These are phyloP conservation scores for Ilyonectria robusta DNA, from an alignment of 2,329 filamentous ascomycete genomes.

Conservation along the genomic window DNA sequence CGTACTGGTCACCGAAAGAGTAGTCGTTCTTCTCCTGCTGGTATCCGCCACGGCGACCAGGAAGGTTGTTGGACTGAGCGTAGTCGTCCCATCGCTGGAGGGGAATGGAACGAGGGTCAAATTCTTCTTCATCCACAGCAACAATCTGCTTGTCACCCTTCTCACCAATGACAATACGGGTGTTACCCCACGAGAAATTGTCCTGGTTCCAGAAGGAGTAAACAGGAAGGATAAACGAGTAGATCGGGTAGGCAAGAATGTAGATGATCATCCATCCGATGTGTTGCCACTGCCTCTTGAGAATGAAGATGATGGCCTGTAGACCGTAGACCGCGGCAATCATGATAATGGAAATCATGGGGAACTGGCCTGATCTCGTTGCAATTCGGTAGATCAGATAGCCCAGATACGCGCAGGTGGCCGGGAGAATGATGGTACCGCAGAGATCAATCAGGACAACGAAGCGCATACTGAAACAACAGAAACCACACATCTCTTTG, in stretches of 20 bases:
- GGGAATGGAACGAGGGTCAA: slow-evolving; percentile 93
- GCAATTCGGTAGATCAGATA: slow-evolving; percentile 89
- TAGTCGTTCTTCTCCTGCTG: slow-evolving; percentile 75
- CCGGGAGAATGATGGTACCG: slow-evolving; percentile 92
- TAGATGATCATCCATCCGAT: slow-evolving; percentile 99
- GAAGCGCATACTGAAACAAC: slow-evolving; percentile 98
- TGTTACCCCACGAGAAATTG: slow-evolving; percentile 99
- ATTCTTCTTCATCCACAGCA: slow-evolving; percentile 86
- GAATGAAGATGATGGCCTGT: slow-evolving; percentile 94
- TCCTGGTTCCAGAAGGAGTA: slow-evolving; percentile 99
- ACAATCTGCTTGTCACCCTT: slow-evolving; percentile 93
- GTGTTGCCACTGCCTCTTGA: slow-evolving; percentile 98
- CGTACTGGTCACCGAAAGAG: slow-evolving; percentile 83
- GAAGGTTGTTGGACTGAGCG: slow-evolving; percentile 86
- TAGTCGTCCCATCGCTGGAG: slow-evolving; percentile 99
- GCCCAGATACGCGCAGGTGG: slow-evolving; percentile 87
- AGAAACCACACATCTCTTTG: slow-evolving; percentile 97
- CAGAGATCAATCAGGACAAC: slow-evolving; percentile 95
- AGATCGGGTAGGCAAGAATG: slow-evolving; percentile 93
- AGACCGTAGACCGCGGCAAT: slow-evolving; percentile 94
- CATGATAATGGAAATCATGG: slow-evolving; percentile 89
- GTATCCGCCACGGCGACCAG: slow-evolving; percentile 83
- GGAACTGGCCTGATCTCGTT: slow-evolving; percentile 80
- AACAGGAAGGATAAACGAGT: slow-evolving; percentile 89
- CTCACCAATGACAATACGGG: slow-evolving; percentile 95